These are phyloP conservation scores for Actinomucor elegans DNA, from an alignment of 371 early-diverging fungal species.

Conservation along the genomic window DNA sequence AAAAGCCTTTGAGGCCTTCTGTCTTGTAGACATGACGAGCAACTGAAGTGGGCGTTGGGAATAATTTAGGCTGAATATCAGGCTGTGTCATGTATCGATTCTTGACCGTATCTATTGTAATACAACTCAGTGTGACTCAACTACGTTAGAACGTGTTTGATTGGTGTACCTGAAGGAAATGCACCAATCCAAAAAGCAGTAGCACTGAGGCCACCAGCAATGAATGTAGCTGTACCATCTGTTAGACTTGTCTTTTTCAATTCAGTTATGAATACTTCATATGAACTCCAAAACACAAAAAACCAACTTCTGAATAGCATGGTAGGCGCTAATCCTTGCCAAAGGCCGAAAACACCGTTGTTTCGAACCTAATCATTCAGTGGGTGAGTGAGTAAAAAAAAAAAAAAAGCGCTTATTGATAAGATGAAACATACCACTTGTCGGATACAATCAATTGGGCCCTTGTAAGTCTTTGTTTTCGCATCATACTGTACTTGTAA, in stretches of 20 bases:
- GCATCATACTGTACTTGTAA: constrained; percentile 91
- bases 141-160: too few species aligned
- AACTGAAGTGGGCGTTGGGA: constrained; percentile 58
- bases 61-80: constrained; percentile 63
- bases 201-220: constrained; percentile 90
- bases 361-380: constrained; percentile 63
- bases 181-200: constrained; percentile 87
- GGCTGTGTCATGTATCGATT: constrained; percentile 93
- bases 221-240: constrained; percentile 70
- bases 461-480: constrained; percentile 67
- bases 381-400: too few species aligned
- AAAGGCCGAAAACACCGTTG: constrained; percentile 80
- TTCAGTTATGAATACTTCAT: constrained; percentile 64
- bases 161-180: constrained; percentile 73
- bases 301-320: constrained; percentile 86
- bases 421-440: constrained; percentile 55
- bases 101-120: constrained; percentile 75
- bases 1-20: constrained; percentile 75
- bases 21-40: constrained; percentile 55
- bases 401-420: too few species aligned
- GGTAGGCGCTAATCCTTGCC: constrained; percentile 82
- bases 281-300: constrained; percentile 88
- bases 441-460: constrained; percentile 85
- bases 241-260: constrained; percentile 48
- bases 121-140: constrained; percentile 10